phyloP scores from a whole-genome alignment of 2,329 filamentous ascomycete species.

The Daldinia eschscholtzii region DNA sequence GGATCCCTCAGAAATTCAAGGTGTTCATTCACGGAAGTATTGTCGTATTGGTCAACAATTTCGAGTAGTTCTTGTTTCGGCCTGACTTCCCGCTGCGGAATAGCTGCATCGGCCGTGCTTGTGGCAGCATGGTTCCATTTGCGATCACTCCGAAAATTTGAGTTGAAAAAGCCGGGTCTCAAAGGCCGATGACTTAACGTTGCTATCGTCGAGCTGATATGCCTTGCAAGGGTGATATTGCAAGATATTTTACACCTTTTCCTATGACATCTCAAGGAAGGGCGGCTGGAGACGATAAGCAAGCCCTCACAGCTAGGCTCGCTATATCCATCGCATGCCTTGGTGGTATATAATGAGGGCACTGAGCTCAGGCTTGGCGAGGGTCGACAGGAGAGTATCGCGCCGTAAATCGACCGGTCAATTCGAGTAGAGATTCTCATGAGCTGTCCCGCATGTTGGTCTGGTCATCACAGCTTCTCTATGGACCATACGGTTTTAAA shows the following conservation, averaged over 20 bases:
- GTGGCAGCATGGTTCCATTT: constrained; percentile 46
- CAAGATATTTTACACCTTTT: constrained; percentile 20
- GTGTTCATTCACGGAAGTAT: constrained; percentile 65
- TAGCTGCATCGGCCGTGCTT: not conserved
- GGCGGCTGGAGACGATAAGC: constrained; percentile 15
- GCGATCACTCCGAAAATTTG: constrained; percentile 34
- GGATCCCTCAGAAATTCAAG: constrained; percentile 66
- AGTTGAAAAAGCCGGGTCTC: constrained; percentile 44
- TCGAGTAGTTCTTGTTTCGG: constrained; percentile 62
- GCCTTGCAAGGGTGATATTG: constrained; percentile 25
- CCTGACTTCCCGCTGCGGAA: constrained; percentile 11
- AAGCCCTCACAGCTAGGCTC: constrained; percentile 21
- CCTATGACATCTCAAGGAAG: constrained; percentile 12
- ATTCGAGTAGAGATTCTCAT: constrained; percentile 72
- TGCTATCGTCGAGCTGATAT: constrained; percentile 45
- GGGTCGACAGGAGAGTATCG: constrained; percentile 64
- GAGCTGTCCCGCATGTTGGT: constrained; percentile 62
- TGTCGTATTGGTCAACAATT: constrained; percentile 65
- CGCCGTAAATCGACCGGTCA: constrained; percentile 70
- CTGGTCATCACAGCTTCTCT: constrained; percentile 52
- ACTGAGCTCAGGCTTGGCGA: constrained; percentile 49
- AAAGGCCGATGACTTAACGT: constrained; percentile 37
- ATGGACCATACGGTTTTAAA: constrained; percentile 34
- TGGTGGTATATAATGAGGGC: constrained; percentile 19
- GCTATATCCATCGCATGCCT: constrained; percentile 35